Base-by-base conservation (phyloP, 1,139 yeast species). In the Yamadazyma dushanensis region DNA sequence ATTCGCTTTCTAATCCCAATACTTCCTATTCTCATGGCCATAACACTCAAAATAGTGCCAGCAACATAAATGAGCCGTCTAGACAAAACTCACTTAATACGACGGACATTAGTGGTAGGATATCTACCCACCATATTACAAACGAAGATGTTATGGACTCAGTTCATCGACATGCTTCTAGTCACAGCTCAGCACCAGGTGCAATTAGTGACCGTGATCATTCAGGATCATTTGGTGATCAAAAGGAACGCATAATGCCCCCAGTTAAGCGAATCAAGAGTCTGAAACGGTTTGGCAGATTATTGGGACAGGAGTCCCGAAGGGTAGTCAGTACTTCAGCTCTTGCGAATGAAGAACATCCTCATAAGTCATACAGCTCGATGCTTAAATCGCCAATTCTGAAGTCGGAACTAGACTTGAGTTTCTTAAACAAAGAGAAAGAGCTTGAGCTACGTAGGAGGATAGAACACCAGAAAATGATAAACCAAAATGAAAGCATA, bases 221-320 rank as follows among this genome's bases (percentile, higher is more conserved):
- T 15, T 14, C 19, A 5, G 13, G n/a, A 8, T 9, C 7, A 5
- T 9, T 15, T 16, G 7, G 11, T 16, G 29, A 26, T 4, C 10
- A 10, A 3, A 26, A 17, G 9, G 34, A 31, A 5, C 22, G 36
- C 15, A 27, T 36, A 2, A 34, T 43, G 36, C 49, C 43, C 9
- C 41, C 45, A 8, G 44, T 48, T 5, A 48, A 45, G 19, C 19
- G 49, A 15, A 26, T 59, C 11, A 59, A 60, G 44, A 61, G 70
- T 2, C 51, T 61, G 2, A 49, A 70, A 41, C 45, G 67, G 35
- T 63, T 66, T 38, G 68, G 70, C 5, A 59, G 55, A 41, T 41
- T 56, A 7, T 46, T 70, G 34, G 76, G 75, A 3, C 73, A 18
- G 10, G 17, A 14, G 5, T 15, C 29, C n/a, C 17, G 30, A 20